Evolutionary conservation across 768 basidiomycete species (phyloP).

Genomic region (Brasilioporus rufonigricans): DNA sequence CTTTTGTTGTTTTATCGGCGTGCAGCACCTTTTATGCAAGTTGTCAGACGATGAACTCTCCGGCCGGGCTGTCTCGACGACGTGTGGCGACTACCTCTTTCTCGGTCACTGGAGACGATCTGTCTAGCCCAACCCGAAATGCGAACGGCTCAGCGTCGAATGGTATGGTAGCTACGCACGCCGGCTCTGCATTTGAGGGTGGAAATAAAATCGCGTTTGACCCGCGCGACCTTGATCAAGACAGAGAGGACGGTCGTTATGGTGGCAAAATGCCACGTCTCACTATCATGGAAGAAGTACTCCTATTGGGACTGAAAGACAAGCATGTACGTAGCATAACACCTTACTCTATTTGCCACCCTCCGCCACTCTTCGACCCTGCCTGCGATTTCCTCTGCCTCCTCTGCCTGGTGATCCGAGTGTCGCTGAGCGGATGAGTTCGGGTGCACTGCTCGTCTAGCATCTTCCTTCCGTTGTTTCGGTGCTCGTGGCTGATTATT

Average conservation of each 20-base stretch:
- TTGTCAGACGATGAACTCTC: conserved; percentile 43
- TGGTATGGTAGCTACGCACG: conserved; percentile 47
- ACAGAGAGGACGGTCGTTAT: conserved; percentile 56
- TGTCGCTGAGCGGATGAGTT: conserved; percentile 3
- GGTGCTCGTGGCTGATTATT: conserved; percentile 10
- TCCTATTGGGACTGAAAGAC: conserved; percentile 92
- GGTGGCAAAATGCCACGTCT: conserved; percentile 79
- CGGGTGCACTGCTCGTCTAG: conserved; percentile 22
- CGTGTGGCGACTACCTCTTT: conserved; percentile 47
- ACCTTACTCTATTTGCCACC: neutral
- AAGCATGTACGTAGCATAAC: conserved; percentile 66
- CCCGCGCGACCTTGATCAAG: conserved; percentile 82
- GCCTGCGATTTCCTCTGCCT: conserved; percentile 11
- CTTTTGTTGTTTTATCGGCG: conserved; percentile 3
- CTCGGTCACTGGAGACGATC: conserved; percentile 39
- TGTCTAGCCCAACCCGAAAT: conserved; percentile 28
- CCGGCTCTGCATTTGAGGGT: conserved; percentile 82
- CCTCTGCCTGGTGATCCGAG: neutral
- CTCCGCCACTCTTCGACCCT: conserved; percentile 7
- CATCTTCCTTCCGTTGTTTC: neutral
- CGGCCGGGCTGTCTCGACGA: conserved; percentile 55
- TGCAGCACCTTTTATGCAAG: conserved; percentile 19
- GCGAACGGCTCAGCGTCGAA: conserved; percentile 31
- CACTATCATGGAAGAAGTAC: conserved; percentile 96
- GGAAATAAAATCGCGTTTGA: conserved; percentile 90